Evolutionary conservation across 345 rosid species (phyloP), one percentile per base, ranked within the genome.

Genomic region (Euphorbia lathyris): DNA sequence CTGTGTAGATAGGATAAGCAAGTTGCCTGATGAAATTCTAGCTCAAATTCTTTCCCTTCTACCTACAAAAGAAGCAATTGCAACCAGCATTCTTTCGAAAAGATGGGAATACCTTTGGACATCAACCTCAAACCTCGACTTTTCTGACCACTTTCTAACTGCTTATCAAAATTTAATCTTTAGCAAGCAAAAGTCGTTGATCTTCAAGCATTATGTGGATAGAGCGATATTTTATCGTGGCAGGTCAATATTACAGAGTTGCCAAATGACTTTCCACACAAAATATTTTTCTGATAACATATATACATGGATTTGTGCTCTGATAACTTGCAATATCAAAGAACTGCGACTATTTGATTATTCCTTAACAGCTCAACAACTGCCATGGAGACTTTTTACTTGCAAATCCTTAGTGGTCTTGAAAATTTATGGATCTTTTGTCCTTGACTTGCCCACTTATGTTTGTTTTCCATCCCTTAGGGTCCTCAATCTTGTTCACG

Each of bases 51-150:
- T 70, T 3, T 70, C 66, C 3, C 50, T 11, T 61, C 48, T 70
- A 0, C n/a, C 73, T 1, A 70, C 66, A 12, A 70, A 59, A 60
- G 45, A 47, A 8, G 73, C 73, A 2, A 47, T 70, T 45, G 47
- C 27, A 2, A 70, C 66, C 32, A 29, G 58, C 48, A 70, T 60
- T 70, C 32, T 69, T 45, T 69, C 65, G 2, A 69, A 59, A 43
- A 58, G 73, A 45, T 69, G 73, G 73, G 65, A 59, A 63, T 48
- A 20, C 30, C 58, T 70, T 60, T 60, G 73, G 73, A 20, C 73
- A 14, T 48, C 23, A 47, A 45, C 47, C 13, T 5, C 67, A 8
- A 7, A 47, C 7, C 66, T 70, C 5, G 66, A 70, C 17, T 59
- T 70, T 58, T 53, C 63, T 53, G 52, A 55, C 20, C 7, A 55